Evolutionary conservation across 208 protist genomes (phyloP), one percentile per base, ranked within the genome.

Genomic region (Trypanosoma theileri): DNA sequence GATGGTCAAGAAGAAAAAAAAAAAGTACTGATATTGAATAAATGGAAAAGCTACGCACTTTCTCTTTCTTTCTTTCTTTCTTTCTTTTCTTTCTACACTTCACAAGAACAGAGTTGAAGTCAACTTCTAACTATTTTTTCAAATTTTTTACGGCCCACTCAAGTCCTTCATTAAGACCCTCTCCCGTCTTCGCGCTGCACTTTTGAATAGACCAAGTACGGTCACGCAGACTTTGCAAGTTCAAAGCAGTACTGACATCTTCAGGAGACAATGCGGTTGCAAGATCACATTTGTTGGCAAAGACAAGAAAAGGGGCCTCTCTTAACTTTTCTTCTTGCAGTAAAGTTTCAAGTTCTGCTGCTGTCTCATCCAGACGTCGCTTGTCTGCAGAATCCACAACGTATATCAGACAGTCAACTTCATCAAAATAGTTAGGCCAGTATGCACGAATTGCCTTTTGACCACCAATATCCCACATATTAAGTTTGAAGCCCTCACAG

Each of bases 381-480:
- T 81, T 77, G 76, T 99, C 98, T 1, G 95, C 88, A 16, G 90
- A 84, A 75, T 99, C 98, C 22, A 99, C 92, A 64, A 99, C 97
- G 79, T 98, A 99, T 40, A 99, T 94, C 54, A 98, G 59, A 59
- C 89, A 97, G 57, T 99, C 97, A 1, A 97, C 98, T 73, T 98
- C 87, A 53, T 98, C 94, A 80, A 98, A 99, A 81, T 99, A 99
- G 77, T 99, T 98, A 21, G 94, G 85, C 97, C 98, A 99, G 89
- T 99, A 99, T 9, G 96, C 90, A 24, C 98, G 93, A 61, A 99
- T 99, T 35, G 92, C 89, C 80, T 98, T 98, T 72, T 99, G 98
- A 31, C 96, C 98, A 66, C 98, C 98, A 75, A 99, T 98, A 78
- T 99, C 98, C 97, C 98, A 99, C 82, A 99, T 91, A 85, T 99